Evolutionary conservation across 257 asterid genomes (phyloP).

Genomic region (Mentha longifolia): DNA sequence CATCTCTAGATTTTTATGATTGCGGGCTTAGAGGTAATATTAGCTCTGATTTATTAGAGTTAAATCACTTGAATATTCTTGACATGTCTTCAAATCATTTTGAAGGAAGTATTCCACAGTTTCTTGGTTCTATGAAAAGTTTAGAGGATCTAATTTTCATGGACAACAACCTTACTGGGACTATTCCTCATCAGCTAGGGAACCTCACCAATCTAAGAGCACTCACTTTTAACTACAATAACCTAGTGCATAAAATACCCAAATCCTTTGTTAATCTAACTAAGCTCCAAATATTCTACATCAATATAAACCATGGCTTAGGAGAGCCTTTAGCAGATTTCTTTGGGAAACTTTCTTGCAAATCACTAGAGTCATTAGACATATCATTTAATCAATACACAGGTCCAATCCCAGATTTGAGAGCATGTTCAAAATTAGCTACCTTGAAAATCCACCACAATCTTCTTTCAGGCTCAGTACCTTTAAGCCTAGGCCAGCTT

Average conservation of each 20-base stretch:
- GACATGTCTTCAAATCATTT: slow-evolving; percentile 5
- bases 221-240: slow-evolving; percentile 13
- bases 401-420: slow-evolving; percentile 28
- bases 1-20: slow-evolving; percentile 23
- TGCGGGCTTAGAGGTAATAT: slow-evolving; percentile 33
- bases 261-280: slow-evolving; percentile 28
- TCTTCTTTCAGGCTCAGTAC: slow-evolving; percentile 22
- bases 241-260: slow-evolving; percentile 40
- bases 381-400: slow-evolving; percentile 24
- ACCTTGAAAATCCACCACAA: not conserved
- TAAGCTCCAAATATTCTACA: not conserved
- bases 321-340: slow-evolving; percentile 21
- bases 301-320: not conserved
- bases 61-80: slow-evolving; percentile 36
- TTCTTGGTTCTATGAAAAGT: slow-evolving; percentile 1
- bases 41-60: slow-evolving; percentile 30
- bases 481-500: slow-evolving; percentile 31
- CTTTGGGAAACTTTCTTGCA: slow-evolving; percentile 8
- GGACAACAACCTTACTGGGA: not conserved
- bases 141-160: not conserved
- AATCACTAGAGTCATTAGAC: not conserved
- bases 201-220: not conserved
- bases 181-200: slow-evolving; percentile 1
- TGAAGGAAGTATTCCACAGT: not conserved
- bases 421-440: not conserved